Conservation (phyloP, 257 asterid species). For the Voacanga thouarsii region DNA sequence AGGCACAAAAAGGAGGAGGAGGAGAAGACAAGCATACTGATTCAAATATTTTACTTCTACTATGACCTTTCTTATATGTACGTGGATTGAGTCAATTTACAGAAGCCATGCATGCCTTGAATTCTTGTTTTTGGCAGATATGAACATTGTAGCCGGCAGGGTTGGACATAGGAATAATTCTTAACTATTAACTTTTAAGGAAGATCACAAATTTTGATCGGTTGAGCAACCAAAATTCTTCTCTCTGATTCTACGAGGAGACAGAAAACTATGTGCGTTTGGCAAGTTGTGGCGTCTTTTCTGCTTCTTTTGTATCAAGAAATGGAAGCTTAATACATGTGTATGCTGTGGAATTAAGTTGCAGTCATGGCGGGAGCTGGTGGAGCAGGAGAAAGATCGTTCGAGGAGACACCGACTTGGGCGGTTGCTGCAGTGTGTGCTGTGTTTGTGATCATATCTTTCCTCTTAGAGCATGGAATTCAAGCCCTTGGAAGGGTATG, state of each 20-base stretch:
- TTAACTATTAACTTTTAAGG: background rate
- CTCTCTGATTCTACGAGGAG: background rate
- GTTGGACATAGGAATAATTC: too few species aligned
- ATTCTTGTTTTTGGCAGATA: background rate
- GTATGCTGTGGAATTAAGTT: background rate
- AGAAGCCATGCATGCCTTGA: background rate
- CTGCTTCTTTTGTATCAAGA: too few species aligned
- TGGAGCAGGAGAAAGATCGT: slow-evolving; percentile 41
- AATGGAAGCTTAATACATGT: too few species aligned
- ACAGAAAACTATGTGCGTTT: background rate
- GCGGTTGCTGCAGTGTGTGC: slow-evolving; percentile 75
- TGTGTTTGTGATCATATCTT: slow-evolving; percentile 51
- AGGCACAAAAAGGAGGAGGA: too few species aligned
- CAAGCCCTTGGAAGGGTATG: slow-evolving; percentile 60
- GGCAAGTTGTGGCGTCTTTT: background rate
- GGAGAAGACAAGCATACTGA: too few species aligned
- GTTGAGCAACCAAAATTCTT: background rate
- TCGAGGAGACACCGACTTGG: slow-evolving; percentile 82
- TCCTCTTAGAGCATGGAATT: slow-evolving; percentile 63
- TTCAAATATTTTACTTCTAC: too few species aligned
- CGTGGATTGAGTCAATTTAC: too few species aligned
- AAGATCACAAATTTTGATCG: background rate
- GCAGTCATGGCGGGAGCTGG: slow-evolving; percentile 9
- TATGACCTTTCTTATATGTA: too few species aligned
- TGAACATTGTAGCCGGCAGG: background rate